phyloP scores from a whole-genome alignment of 768 basidiomycete species.

The Trametes gibbosa region DNA sequence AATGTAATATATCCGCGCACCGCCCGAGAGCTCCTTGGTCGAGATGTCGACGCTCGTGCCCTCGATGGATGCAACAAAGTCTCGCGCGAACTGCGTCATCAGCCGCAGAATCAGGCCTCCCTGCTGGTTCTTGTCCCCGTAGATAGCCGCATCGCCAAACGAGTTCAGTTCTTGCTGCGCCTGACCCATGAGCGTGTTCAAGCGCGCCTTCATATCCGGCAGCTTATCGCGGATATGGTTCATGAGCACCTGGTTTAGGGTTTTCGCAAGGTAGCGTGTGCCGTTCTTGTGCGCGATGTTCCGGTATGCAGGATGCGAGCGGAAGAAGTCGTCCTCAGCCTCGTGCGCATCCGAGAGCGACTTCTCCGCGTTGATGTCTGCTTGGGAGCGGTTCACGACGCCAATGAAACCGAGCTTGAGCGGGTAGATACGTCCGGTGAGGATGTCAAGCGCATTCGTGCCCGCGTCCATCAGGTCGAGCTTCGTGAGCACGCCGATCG shows the following conservation, averaged over 20 bases:
- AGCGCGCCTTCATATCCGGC: slow-evolving; percentile 97
- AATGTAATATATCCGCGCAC: slow-evolving; percentile 98
- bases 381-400: slow-evolving; percentile 95
- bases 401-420: slow-evolving; percentile 98
- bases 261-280: slow-evolving; percentile 92
- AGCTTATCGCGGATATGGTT: slow-evolving; percentile 98
- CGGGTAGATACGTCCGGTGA: slow-evolving; percentile 96
- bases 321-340: slow-evolving; percentile 90
- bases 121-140: slow-evolving; percentile 91
- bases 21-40: slow-evolving; percentile 97
- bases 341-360: slow-evolving; percentile 82
- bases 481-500: slow-evolving; percentile 95
- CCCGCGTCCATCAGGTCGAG: slow-evolving; percentile 99
- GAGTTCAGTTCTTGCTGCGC: slow-evolving; percentile 97
- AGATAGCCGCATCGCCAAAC: slow-evolving; percentile 90
- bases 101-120: slow-evolving; percentile 88
- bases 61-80: slow-evolving; percentile 96
- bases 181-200: slow-evolving; percentile 98
- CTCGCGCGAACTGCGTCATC: slow-evolving; percentile 98
- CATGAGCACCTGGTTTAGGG: slow-evolving; percentile 92
- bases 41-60: slow-evolving; percentile 95
- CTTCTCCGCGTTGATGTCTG: slow-evolving; percentile 90
- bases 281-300: slow-evolving; percentile 98
- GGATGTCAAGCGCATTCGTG: slow-evolving; percentile 93
- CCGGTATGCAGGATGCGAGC: slow-evolving; percentile 83